These are phyloP conservation scores for Beauveria australis DNA, from an alignment of 2,329 filamentous ascomycete genomes.

Conservation along the genomic window DNA sequence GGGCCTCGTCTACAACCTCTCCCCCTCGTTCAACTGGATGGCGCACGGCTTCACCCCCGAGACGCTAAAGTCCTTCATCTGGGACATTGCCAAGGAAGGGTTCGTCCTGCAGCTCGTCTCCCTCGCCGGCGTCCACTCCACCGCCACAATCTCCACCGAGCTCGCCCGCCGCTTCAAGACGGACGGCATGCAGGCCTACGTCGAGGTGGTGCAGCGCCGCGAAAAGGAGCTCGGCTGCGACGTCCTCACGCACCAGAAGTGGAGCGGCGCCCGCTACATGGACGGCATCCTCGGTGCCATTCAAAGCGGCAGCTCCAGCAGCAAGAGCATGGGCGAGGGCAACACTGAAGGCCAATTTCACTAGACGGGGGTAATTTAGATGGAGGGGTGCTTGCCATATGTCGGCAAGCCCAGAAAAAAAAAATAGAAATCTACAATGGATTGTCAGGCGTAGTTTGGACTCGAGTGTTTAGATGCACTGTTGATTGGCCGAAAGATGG, in stretches of 20 bases:
- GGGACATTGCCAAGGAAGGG: conserved; percentile 88
- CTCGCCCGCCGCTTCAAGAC: conserved; percentile 75
- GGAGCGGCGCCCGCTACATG: conserved; percentile 63
- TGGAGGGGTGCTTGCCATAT: no score
- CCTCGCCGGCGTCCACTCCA: conserved; percentile 58
- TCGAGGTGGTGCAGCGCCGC: conserved; percentile 79
- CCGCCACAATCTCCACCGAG: conserved; percentile 59
- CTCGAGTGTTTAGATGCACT: no score
- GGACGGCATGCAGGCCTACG: conserved; percentile 94
- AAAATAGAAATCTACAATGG: background rate
- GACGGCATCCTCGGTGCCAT: conserved; percentile 86
- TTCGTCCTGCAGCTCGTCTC: conserved; percentile 63
- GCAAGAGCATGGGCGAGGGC: conserved; percentile 88
- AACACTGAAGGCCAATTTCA: conserved; percentile 73
- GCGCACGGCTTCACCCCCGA: conserved; percentile 80
- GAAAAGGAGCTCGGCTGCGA: conserved; percentile 90
- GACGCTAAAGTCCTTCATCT: conserved; percentile 83
- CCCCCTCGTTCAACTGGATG: conserved; percentile 98
- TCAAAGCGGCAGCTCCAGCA: conserved; percentile 82
- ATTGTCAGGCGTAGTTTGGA: no score
- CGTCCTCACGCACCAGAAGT: conserved; percentile 91
- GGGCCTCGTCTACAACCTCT: conserved; percentile 92
- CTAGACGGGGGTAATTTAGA: conserved; percentile 14
- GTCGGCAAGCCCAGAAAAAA: background rate
- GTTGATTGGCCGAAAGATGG: no score